Conservation (phyloP, 345 rosid species). For the Abelmoschus esculentus region DNA sequence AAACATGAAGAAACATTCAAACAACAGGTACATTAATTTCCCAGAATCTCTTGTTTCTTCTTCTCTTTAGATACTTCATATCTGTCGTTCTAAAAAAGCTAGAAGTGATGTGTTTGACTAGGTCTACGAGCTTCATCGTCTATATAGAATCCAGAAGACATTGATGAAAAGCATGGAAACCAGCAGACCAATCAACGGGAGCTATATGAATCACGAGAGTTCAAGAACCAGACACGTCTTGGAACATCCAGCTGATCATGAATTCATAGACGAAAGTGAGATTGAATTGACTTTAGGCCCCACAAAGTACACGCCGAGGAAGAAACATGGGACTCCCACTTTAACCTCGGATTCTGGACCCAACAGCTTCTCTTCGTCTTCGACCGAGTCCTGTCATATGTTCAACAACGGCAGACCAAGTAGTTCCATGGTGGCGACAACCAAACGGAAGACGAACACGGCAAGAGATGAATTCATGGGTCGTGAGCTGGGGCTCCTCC, state of each 20-base stretch:
- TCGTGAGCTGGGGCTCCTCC: constrained; percentile 19
- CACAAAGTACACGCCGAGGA: constrained; percentile 33
- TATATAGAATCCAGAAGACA: constrained; percentile 71
- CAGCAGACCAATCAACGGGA: constrained; percentile 14
- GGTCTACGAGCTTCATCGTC: constrained; percentile 88
- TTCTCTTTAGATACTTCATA: neutral
- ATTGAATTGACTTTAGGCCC: constrained; percentile 88
- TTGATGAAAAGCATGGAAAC: constrained; percentile 30
- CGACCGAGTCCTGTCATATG: constrained; percentile 50
- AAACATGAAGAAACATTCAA: constrained; percentile 96
- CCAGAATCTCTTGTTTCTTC: neutral
- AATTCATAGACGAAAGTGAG: constrained; percentile 66
- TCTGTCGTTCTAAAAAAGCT: neutral
- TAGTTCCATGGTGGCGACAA: neutral
- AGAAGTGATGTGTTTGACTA: constrained; percentile 14
- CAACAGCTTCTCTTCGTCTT: constrained; percentile 65
- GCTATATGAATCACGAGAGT: neutral
- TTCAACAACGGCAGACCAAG: constrained; percentile 20
- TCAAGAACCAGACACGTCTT: constrained; percentile 22
- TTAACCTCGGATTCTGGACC: constrained; percentile 45
- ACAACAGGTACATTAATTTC: constrained; percentile 54
- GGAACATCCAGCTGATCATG: constrained; percentile 26
- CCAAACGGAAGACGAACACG: neutral
- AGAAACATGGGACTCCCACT: constrained; percentile 26
- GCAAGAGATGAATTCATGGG: constrained; percentile 11